A percentile compares a stretch with the other conserved stretches of the same genome.
These are phyloP conservation scores for Pseudopithomyces chartarum DNA, from an alignment of 2,329 filamentous ascomycete genomes.

Conservation along the genomic window DNA sequence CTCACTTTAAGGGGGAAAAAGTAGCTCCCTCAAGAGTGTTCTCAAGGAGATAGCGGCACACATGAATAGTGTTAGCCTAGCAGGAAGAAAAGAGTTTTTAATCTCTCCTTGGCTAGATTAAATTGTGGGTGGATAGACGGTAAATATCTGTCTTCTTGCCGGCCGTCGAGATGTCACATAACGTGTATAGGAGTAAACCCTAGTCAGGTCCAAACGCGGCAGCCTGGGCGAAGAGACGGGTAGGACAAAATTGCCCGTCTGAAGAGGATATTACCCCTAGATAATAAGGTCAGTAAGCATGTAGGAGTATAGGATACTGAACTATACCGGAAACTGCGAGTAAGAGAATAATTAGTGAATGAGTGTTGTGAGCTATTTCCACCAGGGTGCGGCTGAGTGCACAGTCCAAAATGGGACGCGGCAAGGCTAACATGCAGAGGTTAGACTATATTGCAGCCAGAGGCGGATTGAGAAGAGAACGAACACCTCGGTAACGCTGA, in stretches of 20 bases:
- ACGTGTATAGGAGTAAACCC: background rate
- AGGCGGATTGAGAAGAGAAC: slow-evolving; percentile 17
- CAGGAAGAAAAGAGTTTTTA: background rate
- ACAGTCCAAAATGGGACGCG: slow-evolving; percentile 12
- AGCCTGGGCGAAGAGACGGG: slow-evolving; percentile 6
- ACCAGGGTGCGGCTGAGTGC: slow-evolving; percentile 11
- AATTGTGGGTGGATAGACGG: background rate
- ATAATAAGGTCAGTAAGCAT: slow-evolving; percentile 12
- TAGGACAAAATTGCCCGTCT: slow-evolving; percentile 9
- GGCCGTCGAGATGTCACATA: slow-evolving; percentile 1
- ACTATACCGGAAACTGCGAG: slow-evolving; percentile 12
- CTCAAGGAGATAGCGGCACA: background rate
- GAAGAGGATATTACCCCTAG: slow-evolving; percentile 9
- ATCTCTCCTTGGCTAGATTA: background rate
- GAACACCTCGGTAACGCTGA: slow-evolving; percentile 13
- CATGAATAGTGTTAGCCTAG: slow-evolving; percentile 4
- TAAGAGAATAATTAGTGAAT: slow-evolving; percentile 8
- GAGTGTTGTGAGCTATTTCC: slow-evolving; percentile 14
- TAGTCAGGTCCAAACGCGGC: background rate
- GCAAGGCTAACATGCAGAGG: slow-evolving; percentile 14
- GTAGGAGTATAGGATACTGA: slow-evolving; percentile 9
- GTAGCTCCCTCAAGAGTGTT: background rate
- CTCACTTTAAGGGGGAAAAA: background rate
- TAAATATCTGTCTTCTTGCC: background rate
- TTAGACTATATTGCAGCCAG: slow-evolving; percentile 5